These are phyloP conservation scores for Echium plantagineum DNA, from an alignment of 257 asterid genomes.

Conservation along the genomic window DNA sequence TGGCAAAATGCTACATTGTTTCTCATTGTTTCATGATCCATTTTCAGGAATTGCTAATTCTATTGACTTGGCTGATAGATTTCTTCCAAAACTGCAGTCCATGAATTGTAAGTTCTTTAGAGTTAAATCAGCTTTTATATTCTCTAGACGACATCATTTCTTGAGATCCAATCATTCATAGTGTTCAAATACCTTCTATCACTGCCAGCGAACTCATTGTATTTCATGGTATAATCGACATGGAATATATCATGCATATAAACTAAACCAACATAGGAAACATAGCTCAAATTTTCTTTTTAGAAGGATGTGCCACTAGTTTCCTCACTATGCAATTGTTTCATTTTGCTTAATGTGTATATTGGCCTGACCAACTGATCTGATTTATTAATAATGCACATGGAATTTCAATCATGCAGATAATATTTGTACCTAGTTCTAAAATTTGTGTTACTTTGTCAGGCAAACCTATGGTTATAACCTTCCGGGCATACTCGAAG, in stretches of 20 bases:
- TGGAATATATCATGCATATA: too few species aligned
- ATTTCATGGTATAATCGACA: too few species aligned
- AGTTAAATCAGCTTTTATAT: neutral
- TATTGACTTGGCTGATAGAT: constrained; percentile 87
- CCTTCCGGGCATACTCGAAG: constrained; percentile 86
- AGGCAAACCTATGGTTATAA: constrained; percentile 92
- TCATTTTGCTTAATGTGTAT: neutral
- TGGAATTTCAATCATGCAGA: constrained; percentile 3
- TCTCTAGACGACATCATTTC: neutral
- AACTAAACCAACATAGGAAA: neutral
- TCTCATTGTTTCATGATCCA: constrained; percentile 11
- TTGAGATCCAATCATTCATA: neutral
- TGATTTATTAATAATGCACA: neutral
- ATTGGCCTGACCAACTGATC: neutral
- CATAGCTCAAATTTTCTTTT: neutral
- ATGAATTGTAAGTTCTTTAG: constrained; percentile 62
- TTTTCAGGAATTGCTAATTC: constrained; percentile 92
- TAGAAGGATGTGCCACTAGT: neutral
- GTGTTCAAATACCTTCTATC: neutral
- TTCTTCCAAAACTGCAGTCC: constrained; percentile 83
- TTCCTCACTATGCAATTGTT: neutral
- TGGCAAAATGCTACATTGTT: constrained; percentile 5
- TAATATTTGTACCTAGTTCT: constrained; percentile 4
- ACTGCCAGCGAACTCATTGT: neutral
- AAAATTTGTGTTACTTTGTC: constrained; percentile 11